These are phyloP conservation scores for Pythium scleroteichum DNA, from an alignment of 352 stramenopile species.

Conservation along the genomic window DNA sequence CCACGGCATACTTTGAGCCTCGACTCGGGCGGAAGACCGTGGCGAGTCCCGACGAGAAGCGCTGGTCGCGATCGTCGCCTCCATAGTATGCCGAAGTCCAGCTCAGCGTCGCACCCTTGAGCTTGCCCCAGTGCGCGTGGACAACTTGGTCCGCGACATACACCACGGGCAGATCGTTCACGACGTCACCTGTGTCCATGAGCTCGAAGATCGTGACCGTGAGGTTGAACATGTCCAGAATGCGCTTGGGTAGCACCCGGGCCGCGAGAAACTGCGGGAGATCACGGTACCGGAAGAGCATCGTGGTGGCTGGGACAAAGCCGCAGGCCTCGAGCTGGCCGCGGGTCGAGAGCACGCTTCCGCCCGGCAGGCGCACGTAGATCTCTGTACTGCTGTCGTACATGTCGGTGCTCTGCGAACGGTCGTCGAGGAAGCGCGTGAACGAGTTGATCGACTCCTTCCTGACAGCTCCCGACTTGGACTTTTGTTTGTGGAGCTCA, in stretches of 20 bases:
- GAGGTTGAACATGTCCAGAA: slow-evolving; percentile 40
- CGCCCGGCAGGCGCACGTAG: slow-evolving; percentile 24
- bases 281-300: slow-evolving; percentile 37
- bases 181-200: slow-evolving; percentile 14
- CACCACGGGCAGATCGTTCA: slow-evolving; percentile 22
- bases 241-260: slow-evolving; percentile 23
- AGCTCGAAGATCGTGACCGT: slow-evolving; percentile 37
- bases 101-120: slow-evolving; percentile 25
- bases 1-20: too few species aligned
- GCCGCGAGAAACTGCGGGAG: slow-evolving; percentile 32
- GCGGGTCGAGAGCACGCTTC: slow-evolving; percentile 31
- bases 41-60: too few species aligned
- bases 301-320: slow-evolving; percentile 33
- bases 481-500: not conserved
- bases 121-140: slow-evolving; percentile 33
- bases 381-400: slow-evolving; percentile 37
- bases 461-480: not conserved
- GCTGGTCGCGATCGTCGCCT: not conserved
- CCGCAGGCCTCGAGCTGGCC: slow-evolving; percentile 34
- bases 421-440: slow-evolving; percentile 39
- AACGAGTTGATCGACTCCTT: slow-evolving; percentile 31
- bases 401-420: slow-evolving; percentile 27
- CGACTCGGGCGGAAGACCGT: too few species aligned
- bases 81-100: slow-evolving; percentile 20
- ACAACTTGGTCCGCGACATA: slow-evolving; percentile 35